Percentiles rank a stretch among this genome's conserved stretches.
These are phyloP conservation scores for Termitomyces sp. DNA, from an alignment of 768 basidiomycete genomes.

Conservation along the genomic window DNA sequence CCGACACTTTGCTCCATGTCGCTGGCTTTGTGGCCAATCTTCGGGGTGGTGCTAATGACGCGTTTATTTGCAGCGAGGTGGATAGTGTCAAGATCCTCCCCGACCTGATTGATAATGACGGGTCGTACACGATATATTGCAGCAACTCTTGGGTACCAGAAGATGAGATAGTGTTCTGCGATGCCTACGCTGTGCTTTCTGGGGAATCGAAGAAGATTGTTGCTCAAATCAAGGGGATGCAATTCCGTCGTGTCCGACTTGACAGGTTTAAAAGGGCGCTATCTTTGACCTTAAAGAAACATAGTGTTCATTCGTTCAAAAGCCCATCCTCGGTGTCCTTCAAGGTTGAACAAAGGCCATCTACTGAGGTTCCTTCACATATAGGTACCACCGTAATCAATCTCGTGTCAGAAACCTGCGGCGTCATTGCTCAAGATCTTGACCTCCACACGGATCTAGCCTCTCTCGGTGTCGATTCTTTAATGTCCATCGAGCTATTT, in stretches of 20 bases:
- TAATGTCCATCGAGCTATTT: constrained; percentile 56
- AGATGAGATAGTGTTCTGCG: constrained; percentile 40
- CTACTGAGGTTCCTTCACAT: neutral
- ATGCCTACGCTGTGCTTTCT: constrained; percentile 44
- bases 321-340: neutral
- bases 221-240: constrained; percentile 50
- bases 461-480: constrained; percentile 57
- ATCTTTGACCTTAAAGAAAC: constrained; percentile 24
- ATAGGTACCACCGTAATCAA: constrained; percentile 25
- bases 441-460: constrained; percentile 38
- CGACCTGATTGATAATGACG: constrained; percentile 31
- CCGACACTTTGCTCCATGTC: constrained; percentile 63
- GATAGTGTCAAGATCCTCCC: constrained; percentile 43
- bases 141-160: constrained; percentile 37
- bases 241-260: constrained; percentile 53
- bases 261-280: constrained; percentile 43
- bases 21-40: constrained; percentile 69
- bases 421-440: constrained; percentile 26
- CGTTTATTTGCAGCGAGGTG: constrained; percentile 59
- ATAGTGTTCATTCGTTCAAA: neutral
- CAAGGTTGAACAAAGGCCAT: neutral
- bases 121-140: constrained; percentile 48
- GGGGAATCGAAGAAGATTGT: constrained; percentile 36
- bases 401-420: constrained; percentile 38
- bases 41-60: constrained; percentile 42